These are phyloP conservation scores for Xylaria venustula DNA, from an alignment of 495 filamentous ascomycete species.

Conservation along the genomic window DNA sequence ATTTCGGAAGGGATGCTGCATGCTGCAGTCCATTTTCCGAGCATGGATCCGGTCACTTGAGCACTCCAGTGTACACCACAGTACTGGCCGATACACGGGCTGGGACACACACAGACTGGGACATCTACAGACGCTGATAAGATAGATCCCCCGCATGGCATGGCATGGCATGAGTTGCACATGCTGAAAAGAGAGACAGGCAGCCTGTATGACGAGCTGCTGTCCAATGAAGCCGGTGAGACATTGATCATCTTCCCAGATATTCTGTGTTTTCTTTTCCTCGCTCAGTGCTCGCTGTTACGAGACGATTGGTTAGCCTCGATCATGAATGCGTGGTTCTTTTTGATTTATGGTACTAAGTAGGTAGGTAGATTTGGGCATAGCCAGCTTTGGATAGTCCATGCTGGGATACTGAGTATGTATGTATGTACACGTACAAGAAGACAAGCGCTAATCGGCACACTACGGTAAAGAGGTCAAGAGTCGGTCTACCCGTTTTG, in stretches of 20 bases:
- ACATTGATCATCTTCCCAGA: constrained; percentile 7
- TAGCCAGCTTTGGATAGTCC: not conserved
- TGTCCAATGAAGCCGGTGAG: constrained; percentile 11
- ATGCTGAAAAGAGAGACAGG: not conserved
- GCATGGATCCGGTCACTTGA: constrained; percentile 17
- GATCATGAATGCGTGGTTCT: constrained; percentile 16
- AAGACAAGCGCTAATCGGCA: not conserved
- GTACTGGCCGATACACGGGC: not conserved
- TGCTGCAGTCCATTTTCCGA: constrained; percentile 19
- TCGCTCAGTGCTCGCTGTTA: constrained; percentile 1
- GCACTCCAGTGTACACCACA: not conserved
- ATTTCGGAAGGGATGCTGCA: constrained; percentile 21
- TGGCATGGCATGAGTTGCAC: constrained; percentile 5
- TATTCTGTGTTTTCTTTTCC: not conserved
- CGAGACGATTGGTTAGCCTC: constrained; percentile 11
- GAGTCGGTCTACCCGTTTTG: not conserved
- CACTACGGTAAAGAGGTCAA: constrained; percentile 1
- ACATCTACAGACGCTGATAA: not conserved
- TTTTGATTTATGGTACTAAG: constrained; percentile 15
- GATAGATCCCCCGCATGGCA: constrained; percentile 11
- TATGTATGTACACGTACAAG: too few relatives aligned
- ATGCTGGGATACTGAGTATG: too few relatives aligned
- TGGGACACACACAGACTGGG: not conserved
- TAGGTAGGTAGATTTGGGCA: not conserved
- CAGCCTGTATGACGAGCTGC: not conserved